Evolutionary conservation across 805 yeast genomes (phyloP).

Genomic region (Kuraishia borneana): DNA sequence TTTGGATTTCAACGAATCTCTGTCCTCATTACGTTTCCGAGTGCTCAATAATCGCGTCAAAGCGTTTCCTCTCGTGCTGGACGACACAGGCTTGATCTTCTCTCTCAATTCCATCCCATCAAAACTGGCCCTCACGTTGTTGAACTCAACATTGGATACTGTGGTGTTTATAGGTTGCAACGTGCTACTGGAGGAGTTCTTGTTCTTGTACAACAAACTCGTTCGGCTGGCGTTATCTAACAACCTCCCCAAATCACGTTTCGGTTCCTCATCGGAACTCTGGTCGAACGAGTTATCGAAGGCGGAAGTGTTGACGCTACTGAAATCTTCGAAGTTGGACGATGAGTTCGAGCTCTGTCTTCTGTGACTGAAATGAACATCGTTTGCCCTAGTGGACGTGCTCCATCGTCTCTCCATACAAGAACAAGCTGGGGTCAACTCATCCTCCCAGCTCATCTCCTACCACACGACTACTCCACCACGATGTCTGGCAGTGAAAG

Average conservation of each 20-base stretch:
- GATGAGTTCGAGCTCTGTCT: slow-evolving; percentile 5
- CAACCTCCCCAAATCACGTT: slow-evolving; percentile 1
- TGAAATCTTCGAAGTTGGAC: not conserved
- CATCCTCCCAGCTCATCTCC: no score
- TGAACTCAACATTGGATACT: slow-evolving; percentile 21
- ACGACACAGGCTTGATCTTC: slow-evolving; percentile 3
- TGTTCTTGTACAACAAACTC: slow-evolving; percentile 4
- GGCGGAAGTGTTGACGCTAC: not conserved
- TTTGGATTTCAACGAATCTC: not conserved
- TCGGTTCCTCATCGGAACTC: not conserved
- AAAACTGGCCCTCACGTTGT: slow-evolving; percentile 14
- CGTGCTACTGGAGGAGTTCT: slow-evolving; percentile 9
- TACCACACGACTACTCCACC: no score
- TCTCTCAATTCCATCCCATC: slow-evolving; percentile 3
- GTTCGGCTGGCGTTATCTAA: slow-evolving; percentile 3
- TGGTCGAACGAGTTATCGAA: not conserved
- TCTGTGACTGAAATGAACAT: slow-evolving; percentile 5
- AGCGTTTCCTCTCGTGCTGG: slow-evolving; percentile 10
- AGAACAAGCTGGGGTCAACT: no score
- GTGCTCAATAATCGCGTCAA: slow-evolving; percentile 10
- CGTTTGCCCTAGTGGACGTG: slow-evolving; percentile 5
- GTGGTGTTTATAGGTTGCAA: slow-evolving; percentile 12
- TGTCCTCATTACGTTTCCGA: slow-evolving; percentile 6
- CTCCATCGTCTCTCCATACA: slow-evolving; percentile 1
- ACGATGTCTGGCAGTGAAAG: no score